Percentiles rank a stretch among this genome's conserved stretches.
These are phyloP conservation scores for Trichoderma erinaceum DNA, from an alignment of 495 filamentous ascomycete species.

Conservation along the genomic window DNA sequence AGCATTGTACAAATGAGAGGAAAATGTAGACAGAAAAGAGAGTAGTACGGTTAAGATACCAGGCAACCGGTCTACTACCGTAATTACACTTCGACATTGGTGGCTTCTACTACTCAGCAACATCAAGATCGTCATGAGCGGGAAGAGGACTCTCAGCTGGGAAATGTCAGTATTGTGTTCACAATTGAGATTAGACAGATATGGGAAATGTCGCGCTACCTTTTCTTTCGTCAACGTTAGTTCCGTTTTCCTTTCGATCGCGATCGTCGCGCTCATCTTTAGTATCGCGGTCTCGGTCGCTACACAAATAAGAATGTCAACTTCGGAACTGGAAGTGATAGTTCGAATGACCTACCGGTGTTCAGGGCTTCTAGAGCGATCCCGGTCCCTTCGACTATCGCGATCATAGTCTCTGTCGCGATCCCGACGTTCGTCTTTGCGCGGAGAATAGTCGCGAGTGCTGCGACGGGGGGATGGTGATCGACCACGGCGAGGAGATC, in stretches of 20 bases:
- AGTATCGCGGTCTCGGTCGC: conserved; percentile 48
- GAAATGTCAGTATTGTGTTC: conserved; percentile 22
- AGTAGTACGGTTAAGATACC: neutral
- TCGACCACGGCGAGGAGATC: conserved; percentile 72
- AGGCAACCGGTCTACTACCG: neutral
- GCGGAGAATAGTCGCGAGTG: conserved; percentile 79
- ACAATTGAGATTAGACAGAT: conserved; percentile 19
- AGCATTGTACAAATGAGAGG: neutral
- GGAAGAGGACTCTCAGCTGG: conserved; percentile 70
- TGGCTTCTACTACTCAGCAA: conserved; percentile 65
- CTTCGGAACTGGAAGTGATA: conserved; percentile 6
- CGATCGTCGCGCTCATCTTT: conserved; percentile 53
- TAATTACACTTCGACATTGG: neutral
- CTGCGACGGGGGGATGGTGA: conserved; percentile 70
- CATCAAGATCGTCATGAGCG: conserved; percentile 92
- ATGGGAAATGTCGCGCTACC: conserved; percentile 46
- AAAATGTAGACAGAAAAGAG: neutral
- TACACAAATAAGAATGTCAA: conserved; percentile 20
- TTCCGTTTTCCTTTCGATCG: conserved; percentile 57
- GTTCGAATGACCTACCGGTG: conserved; percentile 51
- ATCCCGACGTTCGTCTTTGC: conserved; percentile 84
- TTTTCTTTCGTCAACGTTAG: conserved; percentile 83
- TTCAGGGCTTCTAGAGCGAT: conserved; percentile 70
- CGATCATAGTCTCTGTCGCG: conserved; percentile 76
- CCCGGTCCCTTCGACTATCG: conserved; percentile 61